These are phyloP conservation scores for Tetracladium setigerum DNA, from an alignment of 495 filamentous ascomycete genomes.

Conservation along the genomic window DNA sequence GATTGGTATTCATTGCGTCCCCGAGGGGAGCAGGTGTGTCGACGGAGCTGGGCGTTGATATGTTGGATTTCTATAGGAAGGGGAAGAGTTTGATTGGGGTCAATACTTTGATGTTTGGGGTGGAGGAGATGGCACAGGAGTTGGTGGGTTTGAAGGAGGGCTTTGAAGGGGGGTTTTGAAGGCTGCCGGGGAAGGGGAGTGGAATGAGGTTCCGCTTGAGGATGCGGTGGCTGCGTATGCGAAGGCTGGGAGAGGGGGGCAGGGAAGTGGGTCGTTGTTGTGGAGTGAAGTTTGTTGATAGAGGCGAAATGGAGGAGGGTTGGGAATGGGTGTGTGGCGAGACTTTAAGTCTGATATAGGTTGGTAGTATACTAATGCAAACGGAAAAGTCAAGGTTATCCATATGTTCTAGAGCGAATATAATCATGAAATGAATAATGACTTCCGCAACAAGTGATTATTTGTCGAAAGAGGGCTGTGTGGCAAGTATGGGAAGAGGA, in stretches of 20 bases:
- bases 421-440: too few species aligned
- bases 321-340: too few species aligned
- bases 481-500: too few species aligned
- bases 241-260: constrained; percentile 16
- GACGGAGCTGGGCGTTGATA: constrained; percentile 23
- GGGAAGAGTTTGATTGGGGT: constrained; percentile 23
- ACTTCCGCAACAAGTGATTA: too few species aligned
- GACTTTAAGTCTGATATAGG: too few species aligned
- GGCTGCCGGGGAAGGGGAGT: constrained; percentile 14
- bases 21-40: constrained; percentile 14
- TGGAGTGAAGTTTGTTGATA: constrained; percentile 6
- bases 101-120: constrained; percentile 21
- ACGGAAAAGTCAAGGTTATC: too few species aligned
- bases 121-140: constrained; percentile 14
- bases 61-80: constrained; percentile 25
- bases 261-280: constrained; percentile 17
- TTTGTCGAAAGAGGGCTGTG: too few species aligned
- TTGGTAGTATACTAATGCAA: too few species aligned
- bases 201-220: constrained; percentile 18
- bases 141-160: constrained; percentile 7
- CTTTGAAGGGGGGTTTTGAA: constrained; percentile 23
- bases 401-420: too few species aligned
- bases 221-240: constrained; percentile 16
- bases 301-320: constrained; percentile 20
- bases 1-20: constrained; percentile 25